Conservation (phyloP, 352 stramenopile species). For the Peronospora farinosa region DNA sequence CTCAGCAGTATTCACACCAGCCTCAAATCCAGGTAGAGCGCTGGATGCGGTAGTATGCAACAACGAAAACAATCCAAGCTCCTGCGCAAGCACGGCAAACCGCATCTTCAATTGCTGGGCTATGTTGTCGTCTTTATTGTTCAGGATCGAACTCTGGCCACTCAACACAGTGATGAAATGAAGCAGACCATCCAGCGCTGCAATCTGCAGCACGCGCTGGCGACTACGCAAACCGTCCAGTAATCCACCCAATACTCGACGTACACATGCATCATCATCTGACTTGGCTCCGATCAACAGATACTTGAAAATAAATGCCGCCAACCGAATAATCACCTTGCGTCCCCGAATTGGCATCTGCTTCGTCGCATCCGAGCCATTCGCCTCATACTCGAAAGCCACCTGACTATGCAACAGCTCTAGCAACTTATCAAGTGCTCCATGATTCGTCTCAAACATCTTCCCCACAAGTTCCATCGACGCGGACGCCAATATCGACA, state of each 20-base stretch:
- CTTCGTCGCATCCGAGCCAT: slow-evolving; percentile 1
- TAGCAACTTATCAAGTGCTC: slow-evolving; percentile 17
- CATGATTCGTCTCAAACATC: slow-evolving; percentile 25
- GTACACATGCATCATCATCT: slow-evolving; percentile 39
- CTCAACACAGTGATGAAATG: slow-evolving; percentile 60
- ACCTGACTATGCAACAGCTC: slow-evolving; percentile 49
- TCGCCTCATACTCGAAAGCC: slow-evolving; percentile 42
- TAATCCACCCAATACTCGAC: slow-evolving; percentile 47
- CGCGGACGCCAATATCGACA: slow-evolving; percentile 51
- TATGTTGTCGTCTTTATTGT: slow-evolving; percentile 16
- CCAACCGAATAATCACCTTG: slow-evolving; percentile 68
- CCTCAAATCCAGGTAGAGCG: slow-evolving; percentile 31
- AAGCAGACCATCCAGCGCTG: slow-evolving; percentile 61
- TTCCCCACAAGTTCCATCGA: slow-evolving; percentile 43
- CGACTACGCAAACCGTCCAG: slow-evolving; percentile 67
- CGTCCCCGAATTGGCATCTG: slow-evolving; percentile 34
- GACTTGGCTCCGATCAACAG: slow-evolving; percentile 45
- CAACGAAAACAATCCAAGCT: slow-evolving; percentile 72
- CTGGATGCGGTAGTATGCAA: slow-evolving; percentile 53
- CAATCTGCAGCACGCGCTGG: slow-evolving; percentile 59
- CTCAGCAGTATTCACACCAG: slow-evolving; percentile 3
- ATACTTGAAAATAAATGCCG: slow-evolving; percentile 72
- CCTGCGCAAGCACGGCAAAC: slow-evolving; percentile 56
- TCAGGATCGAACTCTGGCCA: slow-evolving; percentile 10
- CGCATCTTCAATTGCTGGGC: slow-evolving; percentile 28